Conservation (phyloP, 1,139 yeast species). For the Lodderomyces oxycetoniae region DNA sequence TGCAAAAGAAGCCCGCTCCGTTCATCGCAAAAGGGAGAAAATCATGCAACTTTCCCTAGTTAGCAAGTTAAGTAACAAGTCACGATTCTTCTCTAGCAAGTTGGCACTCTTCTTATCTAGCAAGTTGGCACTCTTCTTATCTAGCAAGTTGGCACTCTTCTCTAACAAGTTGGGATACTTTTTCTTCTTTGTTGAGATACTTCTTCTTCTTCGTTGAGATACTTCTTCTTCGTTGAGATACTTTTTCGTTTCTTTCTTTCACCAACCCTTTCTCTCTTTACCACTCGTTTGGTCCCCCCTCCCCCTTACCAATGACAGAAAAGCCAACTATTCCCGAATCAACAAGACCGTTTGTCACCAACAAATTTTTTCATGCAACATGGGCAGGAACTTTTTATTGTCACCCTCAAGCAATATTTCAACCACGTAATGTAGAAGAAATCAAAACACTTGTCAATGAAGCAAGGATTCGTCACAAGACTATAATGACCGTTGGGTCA, state of each 20-base stretch:
- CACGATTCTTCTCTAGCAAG: too few species aligned
- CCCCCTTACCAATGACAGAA: neutral
- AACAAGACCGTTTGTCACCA: constrained; percentile 31
- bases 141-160: too few species aligned
- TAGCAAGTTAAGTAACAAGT: too few species aligned
- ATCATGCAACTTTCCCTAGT: too few species aligned
- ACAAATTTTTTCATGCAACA: constrained; percentile 52
- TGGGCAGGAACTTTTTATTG: constrained; percentile 93
- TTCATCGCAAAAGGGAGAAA: too few species aligned
- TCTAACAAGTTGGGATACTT: too few species aligned
- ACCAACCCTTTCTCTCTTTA: neutral
- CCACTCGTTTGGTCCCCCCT: neutral
- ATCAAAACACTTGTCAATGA: constrained; percentile 57
- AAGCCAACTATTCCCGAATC: constrained; percentile 23
- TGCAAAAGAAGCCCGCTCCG: too few species aligned
- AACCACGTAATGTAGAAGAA: constrained; percentile 65
- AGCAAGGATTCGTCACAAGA: constrained; percentile 58
- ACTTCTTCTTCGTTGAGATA: too few species aligned
- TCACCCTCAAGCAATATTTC: constrained; percentile 71
- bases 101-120: too few species aligned
- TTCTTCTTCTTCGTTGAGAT: too few species aligned
- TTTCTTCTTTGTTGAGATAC: too few species aligned
- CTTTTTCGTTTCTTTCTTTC: neutral
- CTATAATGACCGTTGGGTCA: constrained; percentile 83
- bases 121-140: too few species aligned